phyloP scores from a whole-genome alignment of 148 eudicot genomes.

The Dianthus caryophyllus region DNA sequence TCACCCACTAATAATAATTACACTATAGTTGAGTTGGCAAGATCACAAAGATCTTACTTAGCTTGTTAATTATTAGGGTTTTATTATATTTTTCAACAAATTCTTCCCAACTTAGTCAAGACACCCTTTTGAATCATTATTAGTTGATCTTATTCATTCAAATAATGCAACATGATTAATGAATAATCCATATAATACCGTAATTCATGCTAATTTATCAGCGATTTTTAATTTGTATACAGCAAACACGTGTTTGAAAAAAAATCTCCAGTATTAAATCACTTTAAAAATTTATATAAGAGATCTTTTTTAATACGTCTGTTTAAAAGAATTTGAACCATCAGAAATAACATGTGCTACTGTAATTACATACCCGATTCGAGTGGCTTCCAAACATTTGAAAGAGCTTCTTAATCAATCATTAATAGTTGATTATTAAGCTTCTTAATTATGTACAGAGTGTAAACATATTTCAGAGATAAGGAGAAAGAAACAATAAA shows the following conservation, averaged over 20 bases:
- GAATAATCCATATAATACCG: not conserved
- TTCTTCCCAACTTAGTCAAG: not conserved
- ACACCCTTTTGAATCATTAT: not conserved
- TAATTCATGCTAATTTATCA: conserved; percentile 6
- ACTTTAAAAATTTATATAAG: too few species aligned
- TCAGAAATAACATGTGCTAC: not conserved
- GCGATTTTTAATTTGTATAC: too few species aligned
- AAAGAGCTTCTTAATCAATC: conserved; percentile 27
- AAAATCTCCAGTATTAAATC: too few species aligned
- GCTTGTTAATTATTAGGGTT: too few species aligned
- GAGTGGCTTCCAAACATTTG: conserved; percentile 34
- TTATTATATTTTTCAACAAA: not conserved
- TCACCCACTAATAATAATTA: not conserved
- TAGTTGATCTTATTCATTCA: not conserved
- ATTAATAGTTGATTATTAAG: not conserved
- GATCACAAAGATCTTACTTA: conserved; percentile 11
- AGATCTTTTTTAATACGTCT: too few species aligned
- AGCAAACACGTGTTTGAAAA: too few species aligned
- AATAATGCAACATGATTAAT: not conserved
- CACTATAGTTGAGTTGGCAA: conserved; percentile 15
- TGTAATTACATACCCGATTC: conserved; percentile 22
- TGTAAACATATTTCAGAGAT: not conserved
- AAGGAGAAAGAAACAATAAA: conserved; percentile 10
- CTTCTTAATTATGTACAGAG: conserved; percentile 8
- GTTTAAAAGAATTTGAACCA: not conserved